Evolutionary conservation across 2,329 filamentous ascomycete genomes (phyloP).

Genomic region (Lojkania enalia): DNA sequence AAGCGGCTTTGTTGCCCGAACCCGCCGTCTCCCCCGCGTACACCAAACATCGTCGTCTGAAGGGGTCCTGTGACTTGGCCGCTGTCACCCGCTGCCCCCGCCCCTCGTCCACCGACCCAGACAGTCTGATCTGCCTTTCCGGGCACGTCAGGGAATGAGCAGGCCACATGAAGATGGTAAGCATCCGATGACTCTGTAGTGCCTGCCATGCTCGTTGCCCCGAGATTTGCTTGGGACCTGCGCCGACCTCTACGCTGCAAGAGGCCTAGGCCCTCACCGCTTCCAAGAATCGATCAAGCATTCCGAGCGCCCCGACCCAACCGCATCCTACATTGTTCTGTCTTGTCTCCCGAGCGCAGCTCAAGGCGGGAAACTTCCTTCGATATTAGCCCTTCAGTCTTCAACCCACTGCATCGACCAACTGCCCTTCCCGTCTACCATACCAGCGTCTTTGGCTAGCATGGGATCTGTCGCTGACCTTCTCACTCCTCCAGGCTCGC

Average conservation of each 20-base stretch:
- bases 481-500: constrained; percentile 37
- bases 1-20: not conserved
- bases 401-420: not conserved
- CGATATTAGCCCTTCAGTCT: too few relatives aligned
- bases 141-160: constrained; percentile 46
- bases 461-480: constrained; percentile 33
- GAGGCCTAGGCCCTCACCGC: constrained; percentile 7
- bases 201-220: constrained; percentile 6
- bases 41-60: not conserved
- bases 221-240: not conserved
- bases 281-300: too few relatives aligned
- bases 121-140: constrained; percentile 23
- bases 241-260: not conserved
- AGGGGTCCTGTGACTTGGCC: not conserved
- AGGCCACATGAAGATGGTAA: constrained; percentile 47
- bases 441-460: constrained; percentile 5
- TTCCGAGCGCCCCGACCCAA: constrained; percentile 3
- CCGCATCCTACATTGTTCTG: not conserved
- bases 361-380: not conserved
- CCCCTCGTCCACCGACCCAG: constrained; percentile 17
- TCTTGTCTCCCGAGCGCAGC: not conserved
- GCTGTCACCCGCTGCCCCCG: constrained; percentile 3
- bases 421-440: not conserved
- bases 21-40: not conserved
- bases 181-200: constrained; percentile 22